Conservation (phyloP, 1,139 yeast species). For the Yamadazyma buinensis region DNA sequence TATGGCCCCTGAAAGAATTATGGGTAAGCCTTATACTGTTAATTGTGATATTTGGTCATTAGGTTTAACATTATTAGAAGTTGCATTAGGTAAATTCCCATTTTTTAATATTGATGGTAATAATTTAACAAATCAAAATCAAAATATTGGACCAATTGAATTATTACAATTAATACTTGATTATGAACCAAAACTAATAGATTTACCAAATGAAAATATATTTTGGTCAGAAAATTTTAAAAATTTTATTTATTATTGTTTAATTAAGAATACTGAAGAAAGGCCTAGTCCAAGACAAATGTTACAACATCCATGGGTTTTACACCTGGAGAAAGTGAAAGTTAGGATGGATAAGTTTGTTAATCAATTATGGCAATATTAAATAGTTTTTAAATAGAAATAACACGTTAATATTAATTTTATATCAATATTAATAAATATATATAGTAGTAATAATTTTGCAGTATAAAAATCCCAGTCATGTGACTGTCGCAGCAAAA, state of each 20-base stretch:
- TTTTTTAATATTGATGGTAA: slow-evolving; percentile 28
- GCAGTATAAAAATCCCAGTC: no score
- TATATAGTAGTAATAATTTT: no score
- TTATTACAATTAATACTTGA: slow-evolving; percentile 76
- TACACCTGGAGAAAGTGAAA: slow-evolving; percentile 62
- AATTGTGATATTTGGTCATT: slow-evolving; percentile 96
- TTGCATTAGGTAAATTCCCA: slow-evolving; percentile 87
- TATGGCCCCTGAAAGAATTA: slow-evolving; percentile 97
- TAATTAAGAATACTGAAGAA: slow-evolving; percentile 72
- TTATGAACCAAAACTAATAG: slow-evolving; percentile 71
- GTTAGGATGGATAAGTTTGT: slow-evolving; percentile 90
- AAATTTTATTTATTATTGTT: slow-evolving; percentile 75
- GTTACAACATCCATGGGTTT: slow-evolving; percentile 89
- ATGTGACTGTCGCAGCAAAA: no score
- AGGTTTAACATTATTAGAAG: slow-evolving; percentile 87
- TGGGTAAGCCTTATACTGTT: slow-evolving; percentile 91
- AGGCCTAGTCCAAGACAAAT: slow-evolving; percentile 92
- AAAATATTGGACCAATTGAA: slow-evolving; percentile 71
- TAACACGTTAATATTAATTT: no score
- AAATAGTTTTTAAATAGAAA: background rate
- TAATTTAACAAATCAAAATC: slow-evolving; percentile 23
- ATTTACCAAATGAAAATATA: slow-evolving; percentile 73
- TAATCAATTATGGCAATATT: slow-evolving; percentile 67
- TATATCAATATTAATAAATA: no score
- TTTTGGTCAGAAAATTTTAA: slow-evolving; percentile 81